A percentile compares a stretch with the other conserved stretches of the same genome.
Conservation (phyloP, 108 stramenopile species). For the Bacterosira constricta region DNA sequence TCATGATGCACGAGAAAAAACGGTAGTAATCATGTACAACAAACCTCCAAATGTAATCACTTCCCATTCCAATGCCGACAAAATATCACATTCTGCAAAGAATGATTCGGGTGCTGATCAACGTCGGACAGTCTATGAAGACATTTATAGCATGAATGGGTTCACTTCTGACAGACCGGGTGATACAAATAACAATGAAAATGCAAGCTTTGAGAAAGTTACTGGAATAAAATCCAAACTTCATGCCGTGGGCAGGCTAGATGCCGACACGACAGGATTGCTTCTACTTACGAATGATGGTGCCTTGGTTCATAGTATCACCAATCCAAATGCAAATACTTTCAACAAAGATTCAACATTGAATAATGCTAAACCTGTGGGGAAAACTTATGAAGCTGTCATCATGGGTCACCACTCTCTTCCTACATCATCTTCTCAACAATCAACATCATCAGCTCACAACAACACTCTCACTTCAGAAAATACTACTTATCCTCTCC, state of each 20-base stretch:
- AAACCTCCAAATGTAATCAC: conserved; percentile 71
- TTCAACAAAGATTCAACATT: not conserved
- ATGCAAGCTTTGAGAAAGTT: conserved; percentile 36
- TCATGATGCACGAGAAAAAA: conserved; percentile 36
- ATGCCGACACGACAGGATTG: conserved; percentile 75
- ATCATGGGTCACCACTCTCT: conserved; percentile 67
- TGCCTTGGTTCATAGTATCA: conserved; percentile 65
- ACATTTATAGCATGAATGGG: conserved; percentile 56
- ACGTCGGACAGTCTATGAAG: conserved; percentile 61
- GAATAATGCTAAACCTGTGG: conserved; percentile 3
- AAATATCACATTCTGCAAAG: conserved; percentile 9
- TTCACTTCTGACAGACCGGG: conserved; percentile 8
- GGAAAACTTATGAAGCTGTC: conserved; percentile 69
- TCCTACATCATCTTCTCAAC: conserved; percentile 7
- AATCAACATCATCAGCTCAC: too few species aligned
- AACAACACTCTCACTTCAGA: too few species aligned
- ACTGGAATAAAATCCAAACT: conserved; percentile 66
- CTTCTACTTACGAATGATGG: conserved; percentile 77
- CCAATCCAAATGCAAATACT: conserved; percentile 54
- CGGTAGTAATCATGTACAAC: conserved; percentile 66
- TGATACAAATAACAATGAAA: not conserved
- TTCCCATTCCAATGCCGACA: conserved; percentile 60
- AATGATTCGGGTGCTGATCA: too few species aligned
- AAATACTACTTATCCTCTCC: conserved; percentile 9
- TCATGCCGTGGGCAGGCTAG: conserved; percentile 70